Base-by-base conservation (phyloP, 768 basidiomycete genomes). In the Pleurotus tuoliensis region DNA sequence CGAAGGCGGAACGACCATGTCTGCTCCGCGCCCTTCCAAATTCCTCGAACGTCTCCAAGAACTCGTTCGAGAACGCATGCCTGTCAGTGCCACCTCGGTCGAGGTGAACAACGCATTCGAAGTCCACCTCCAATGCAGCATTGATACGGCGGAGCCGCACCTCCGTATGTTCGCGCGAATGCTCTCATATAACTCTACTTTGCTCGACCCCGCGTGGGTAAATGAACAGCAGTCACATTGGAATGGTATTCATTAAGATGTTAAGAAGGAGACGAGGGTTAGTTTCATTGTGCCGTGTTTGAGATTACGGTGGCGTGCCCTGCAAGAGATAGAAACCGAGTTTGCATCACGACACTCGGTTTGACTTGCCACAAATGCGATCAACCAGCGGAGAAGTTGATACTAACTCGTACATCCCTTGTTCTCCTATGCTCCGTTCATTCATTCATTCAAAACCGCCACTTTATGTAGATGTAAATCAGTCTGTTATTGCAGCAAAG, bases 151-250 rank as follows among this genome's bases (percentile, higher is more conserved):
- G 11, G 59, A 59, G 39, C 56, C 56, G 16, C 61, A 63, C 55
- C 22, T 65, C 9, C 56, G 52, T n/a, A 63, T 63, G 62, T 58
- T 65, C 13, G 62, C 64, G 4, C 61, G 62, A 11, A 57, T 65
- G 6, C 55, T 65, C 22, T 64, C 62, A 25, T 39, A 53, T 44
- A 64, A 64, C 44, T 46, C 63, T 1, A 59, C 59, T 30, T 56
- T 60, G 22, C 41, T 64, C 15, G 61, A 64, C 30, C 49, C 56
- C 8, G 56, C 52, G 4, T 34, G 1, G n/a, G n/a, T n/a, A n/a
- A 45, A 49, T 6, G 61, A 64, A 8, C 53, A 58, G 56, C 63
- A 64, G 41, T 64, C 63, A 18, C 63, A 64, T 47, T 64, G 63
- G 61, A 64, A 60, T 37, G 52, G 52, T 15, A 47, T 64, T 22